Base-by-base conservation (phyloP, 768 basidiomycete species). In the Russula foetens region DNA sequence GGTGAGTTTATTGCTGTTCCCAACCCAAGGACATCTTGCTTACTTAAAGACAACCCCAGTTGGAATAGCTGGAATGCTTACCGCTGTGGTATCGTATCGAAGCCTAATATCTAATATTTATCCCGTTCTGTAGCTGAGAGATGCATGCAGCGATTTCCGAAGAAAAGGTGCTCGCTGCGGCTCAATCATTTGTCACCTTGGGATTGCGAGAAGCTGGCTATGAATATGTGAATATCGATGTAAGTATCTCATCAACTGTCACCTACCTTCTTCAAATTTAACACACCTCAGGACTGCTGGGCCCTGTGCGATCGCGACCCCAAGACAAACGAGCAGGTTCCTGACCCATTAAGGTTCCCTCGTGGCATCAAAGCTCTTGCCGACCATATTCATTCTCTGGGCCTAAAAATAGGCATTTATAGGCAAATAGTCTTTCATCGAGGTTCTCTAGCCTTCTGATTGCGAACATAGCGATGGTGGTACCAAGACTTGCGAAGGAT, bases 271-370 rank as follows among this genome's bases (percentile, higher is more conserved):
- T 28, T 4, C 11, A 38, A 26, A 17, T 52, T 51, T 9, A 56
- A 29, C 2, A 29, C 26, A 23, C 29, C 31, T 19, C 47, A 63
- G 64, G 64, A 65, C 33, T 65, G 64, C 38, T 65, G 64, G 64
- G 45, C 62, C n/a, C 38, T 58, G 44, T 12, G 44, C 39, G 48
- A 58, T 26, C 62, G 64, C 23, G 50, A 65, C 21, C 33, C 77
- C 15, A 71, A 67, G 1, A 80, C 76, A 8, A 68, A 73, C 5
- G 70, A 71, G 33, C 79, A 81, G 7, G 71, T 78, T 4, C 79
- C 81, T 2, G 81, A 82, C 67, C 71, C 76, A n/a, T 68, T 62
- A 43, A 83, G 81, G 62, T 83, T 83, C 65, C 81, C 81, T 0
- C 75, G 76, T 53, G 81, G 81, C 15, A 80, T 83, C 66, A 73